Evolutionary conservation across 176 grass and related monocot species (phyloP), one percentile per base, ranked within the genome.

Genomic region (bread wheat (Triticum aestivum)): DNA sequence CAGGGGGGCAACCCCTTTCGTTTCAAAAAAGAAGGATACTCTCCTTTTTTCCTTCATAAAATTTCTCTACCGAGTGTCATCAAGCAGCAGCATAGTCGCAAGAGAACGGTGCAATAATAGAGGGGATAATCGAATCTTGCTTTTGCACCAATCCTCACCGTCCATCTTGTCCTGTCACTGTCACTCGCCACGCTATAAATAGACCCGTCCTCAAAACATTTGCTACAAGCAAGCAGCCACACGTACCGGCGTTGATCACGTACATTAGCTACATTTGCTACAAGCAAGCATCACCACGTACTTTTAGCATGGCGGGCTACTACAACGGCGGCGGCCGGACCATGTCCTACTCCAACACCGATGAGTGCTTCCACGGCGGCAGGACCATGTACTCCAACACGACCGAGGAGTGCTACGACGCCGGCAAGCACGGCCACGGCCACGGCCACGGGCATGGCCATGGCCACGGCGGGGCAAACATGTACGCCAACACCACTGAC

Each of bases 401-500:
- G 37, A 72, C 37, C 10, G 69, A 72, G 2, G 69, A 42, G 5
- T 72, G 69, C 69, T 72, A 72, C 79, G 84, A 90, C 41, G 41
- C 11, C 23, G 72, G 79, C 64, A 54, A 54, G 15, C 41, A 81
- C 29, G 62, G 61, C 1, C 65, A 66, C 13, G 27, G 13, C 0
- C 64, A 68, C 65, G 65, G 15, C 0, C 65, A 67, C 6, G 65
- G 35, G 5, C 35, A 37, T 1, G 35, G 39, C 9, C 34, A 74
- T 26, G 10, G 42, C 42, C 72, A 61, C 27, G 10, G 68, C 58
- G 65, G 67, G 74, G 30, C 12, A 8, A 56, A 54, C 27, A 51
- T 75, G 73, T 79, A 90, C 85, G 37, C 89, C 18, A 47, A 79
- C 80, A 80, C 80, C 70, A 79, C 85, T 47, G 89, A 87, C 44